phyloP scores from a whole-genome alignment of 805 yeast genomes.

The Cyberlindnera mrakii region DNA sequence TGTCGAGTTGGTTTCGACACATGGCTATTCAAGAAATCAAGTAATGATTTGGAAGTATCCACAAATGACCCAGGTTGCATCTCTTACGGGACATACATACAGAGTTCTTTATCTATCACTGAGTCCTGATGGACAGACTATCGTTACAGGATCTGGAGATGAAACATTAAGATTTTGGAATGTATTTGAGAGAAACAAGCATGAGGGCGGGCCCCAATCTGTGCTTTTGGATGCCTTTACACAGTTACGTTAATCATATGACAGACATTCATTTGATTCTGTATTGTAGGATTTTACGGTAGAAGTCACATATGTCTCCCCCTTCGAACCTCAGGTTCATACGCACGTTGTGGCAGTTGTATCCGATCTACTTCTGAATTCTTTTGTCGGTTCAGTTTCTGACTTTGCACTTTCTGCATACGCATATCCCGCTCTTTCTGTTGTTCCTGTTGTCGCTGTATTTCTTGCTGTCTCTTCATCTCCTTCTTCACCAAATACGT shows the following conservation, averaged over 20 bases:
- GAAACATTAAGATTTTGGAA: slow-evolving; percentile 96
- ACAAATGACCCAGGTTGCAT: slow-evolving; percentile 84
- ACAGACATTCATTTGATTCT: not conserved
- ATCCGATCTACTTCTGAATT: too few species aligned
- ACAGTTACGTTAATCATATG: slow-evolving; percentile 47
- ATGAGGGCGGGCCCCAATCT: slow-evolving; percentile 52
- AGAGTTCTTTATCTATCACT: slow-evolving; percentile 84
- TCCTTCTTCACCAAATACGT: slow-evolving; percentile 22
- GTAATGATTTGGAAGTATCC: slow-evolving; percentile 93
- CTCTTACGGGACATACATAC: slow-evolving; percentile 89
- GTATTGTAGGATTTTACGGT: too few species aligned
- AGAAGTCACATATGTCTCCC: not conserved
- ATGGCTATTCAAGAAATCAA: slow-evolving; percentile 89
- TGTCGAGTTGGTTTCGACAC: slow-evolving; percentile 89
- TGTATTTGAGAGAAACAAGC: slow-evolving; percentile 73
- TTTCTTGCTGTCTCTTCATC: slow-evolving; percentile 2
- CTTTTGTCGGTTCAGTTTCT: too few species aligned
- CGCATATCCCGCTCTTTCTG: not conserved
- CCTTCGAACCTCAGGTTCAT: not conserved
- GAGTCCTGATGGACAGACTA: slow-evolving; percentile 94
- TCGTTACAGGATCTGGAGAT: slow-evolving; percentile 98
- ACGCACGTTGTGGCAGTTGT: too few species aligned
- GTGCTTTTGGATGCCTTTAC: slow-evolving; percentile 68
- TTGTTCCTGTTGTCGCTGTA: not conserved
- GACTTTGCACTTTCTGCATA: too few species aligned